Evolutionary conservation across 2,329 filamentous ascomycete genomes (phyloP).

Genomic region (Macrophomina tecta): DNA sequence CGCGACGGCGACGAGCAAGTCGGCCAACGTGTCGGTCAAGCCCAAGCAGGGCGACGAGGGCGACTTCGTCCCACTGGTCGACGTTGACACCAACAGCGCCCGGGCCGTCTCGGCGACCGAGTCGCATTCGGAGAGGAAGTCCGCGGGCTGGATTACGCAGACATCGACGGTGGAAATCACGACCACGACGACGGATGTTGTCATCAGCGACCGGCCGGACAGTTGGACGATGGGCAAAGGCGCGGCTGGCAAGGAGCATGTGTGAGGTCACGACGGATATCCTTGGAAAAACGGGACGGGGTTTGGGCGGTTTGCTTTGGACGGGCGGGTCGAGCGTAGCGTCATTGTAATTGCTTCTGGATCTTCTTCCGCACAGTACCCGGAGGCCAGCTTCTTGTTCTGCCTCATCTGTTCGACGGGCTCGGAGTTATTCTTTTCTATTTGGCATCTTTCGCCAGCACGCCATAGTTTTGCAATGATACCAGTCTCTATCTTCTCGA

Average conservation of each 20-base stretch:
- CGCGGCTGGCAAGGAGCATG: slow-evolving; percentile 29
- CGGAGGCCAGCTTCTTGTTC: slow-evolving; percentile 7
- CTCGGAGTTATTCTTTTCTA: neutral
- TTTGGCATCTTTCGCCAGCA: neutral
- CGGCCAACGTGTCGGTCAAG: slow-evolving; percentile 31
- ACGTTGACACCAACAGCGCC: slow-evolving; percentile 31
- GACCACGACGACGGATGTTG: slow-evolving; percentile 23
- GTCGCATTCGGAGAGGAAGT: slow-evolving; percentile 21
- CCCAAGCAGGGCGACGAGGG: slow-evolving; percentile 32
- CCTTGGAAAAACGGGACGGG: neutral
- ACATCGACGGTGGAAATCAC: slow-evolving; percentile 25
- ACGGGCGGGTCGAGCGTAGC: slow-evolving; percentile 4
- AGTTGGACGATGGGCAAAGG: slow-evolving; percentile 30
- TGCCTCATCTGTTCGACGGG: neutral
- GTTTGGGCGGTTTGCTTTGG: neutral
- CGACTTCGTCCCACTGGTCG: slow-evolving; percentile 35
- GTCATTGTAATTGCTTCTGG: slow-evolving; percentile 22
- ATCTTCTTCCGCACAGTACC: slow-evolving; percentile 18
- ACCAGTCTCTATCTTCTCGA: neutral
- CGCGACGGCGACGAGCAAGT: neutral
- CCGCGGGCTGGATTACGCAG: slow-evolving; percentile 25
- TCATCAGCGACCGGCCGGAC: slow-evolving; percentile 20
- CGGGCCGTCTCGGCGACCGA: slow-evolving; percentile 16
- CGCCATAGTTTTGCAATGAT: slow-evolving; percentile 10
- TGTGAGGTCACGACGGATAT: slow-evolving; percentile 21